A percentile compares a stretch with the other conserved stretches of the same genome.
phyloP scores from a whole-genome alignment of 169 alveolate species.

The Plasmodium vinckei region DNA sequence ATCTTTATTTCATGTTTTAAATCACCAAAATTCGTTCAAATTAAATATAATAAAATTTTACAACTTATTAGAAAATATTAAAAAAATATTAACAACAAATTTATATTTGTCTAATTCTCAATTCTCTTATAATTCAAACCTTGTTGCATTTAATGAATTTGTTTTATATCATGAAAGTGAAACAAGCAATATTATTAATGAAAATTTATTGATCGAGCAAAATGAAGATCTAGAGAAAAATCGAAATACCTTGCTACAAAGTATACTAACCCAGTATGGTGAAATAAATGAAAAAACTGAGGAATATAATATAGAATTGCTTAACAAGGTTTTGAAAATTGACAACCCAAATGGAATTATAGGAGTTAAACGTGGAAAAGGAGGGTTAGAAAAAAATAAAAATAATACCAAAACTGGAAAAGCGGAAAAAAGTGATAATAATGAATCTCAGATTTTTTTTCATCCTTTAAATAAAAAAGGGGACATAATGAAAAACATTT shows the following conservation, averaged over 20 bases:
- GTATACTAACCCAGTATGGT: conserved; percentile 13
- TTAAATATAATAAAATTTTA: conserved; percentile 68
- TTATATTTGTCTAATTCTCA: conserved; percentile 12
- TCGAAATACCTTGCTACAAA: conserved; percentile 20
- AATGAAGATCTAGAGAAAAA: conserved; percentile 21
- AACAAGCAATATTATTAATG: conserved; percentile 27
- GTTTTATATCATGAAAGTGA: conserved; percentile 56
- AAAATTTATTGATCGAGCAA: conserved; percentile 11
- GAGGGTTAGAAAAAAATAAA: conserved; percentile 40
- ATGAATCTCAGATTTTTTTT: conserved; percentile 13
- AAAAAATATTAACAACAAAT: conserved; percentile 27
- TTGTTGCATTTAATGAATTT: conserved; percentile 40
- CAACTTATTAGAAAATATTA: conserved; percentile 30
- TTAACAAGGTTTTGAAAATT: conserved; percentile 32
- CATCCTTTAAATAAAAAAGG: conserved; percentile 73
- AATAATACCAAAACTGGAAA: conserved; percentile 3
- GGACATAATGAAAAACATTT: conserved; percentile 70
- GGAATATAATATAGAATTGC: conserved; percentile 12
- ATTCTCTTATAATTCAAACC: conserved; percentile 23
- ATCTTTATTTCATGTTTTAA: conserved; percentile 60
- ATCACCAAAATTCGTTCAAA: conserved; percentile 72
- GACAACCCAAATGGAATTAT: conserved; percentile 61
- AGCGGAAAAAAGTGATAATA: conserved; percentile 2
- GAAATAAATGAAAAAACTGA: conserved; percentile 5
- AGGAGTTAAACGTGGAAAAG: conserved; percentile 41